Conservation (phyloP, 306 rosid genomes). For the Cotoneaster glaucophyllus region DNA sequence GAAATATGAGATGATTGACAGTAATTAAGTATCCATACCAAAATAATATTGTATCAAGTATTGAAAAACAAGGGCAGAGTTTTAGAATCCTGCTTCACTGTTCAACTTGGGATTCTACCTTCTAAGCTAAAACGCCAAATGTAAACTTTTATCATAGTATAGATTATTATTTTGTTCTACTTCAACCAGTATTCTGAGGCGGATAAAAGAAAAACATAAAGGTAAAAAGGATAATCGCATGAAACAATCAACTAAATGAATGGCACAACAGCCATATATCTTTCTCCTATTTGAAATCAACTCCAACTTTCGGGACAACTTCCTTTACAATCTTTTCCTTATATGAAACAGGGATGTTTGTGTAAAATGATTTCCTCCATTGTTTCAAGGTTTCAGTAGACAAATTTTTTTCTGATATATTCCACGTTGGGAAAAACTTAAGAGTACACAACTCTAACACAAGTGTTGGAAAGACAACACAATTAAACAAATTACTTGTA, state of each 20-base stretch:
- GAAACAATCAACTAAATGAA: background rate
- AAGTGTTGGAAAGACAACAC: too few relatives aligned
- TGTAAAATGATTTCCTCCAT: constrained; percentile 25
- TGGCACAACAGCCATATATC: too few relatives aligned
- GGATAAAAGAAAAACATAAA: too few relatives aligned
- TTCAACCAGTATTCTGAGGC: background rate
- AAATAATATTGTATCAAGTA: too few relatives aligned
- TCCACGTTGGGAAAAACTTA: too few relatives aligned
- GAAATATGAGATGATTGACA: too few relatives aligned
- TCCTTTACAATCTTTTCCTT: constrained; percentile 21
- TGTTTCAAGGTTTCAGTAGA: constrained; percentile 11
- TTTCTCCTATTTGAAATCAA: constrained; percentile 20
- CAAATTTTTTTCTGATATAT: background rate
- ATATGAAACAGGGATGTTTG: constrained; percentile 22
- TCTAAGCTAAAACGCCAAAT: background rate
- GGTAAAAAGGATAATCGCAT: background rate
- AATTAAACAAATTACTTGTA: too few relatives aligned
- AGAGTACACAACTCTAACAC: too few relatives aligned
- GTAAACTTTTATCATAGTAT: background rate
- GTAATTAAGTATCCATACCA: too few relatives aligned
- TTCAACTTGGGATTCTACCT: background rate
- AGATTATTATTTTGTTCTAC: background rate
- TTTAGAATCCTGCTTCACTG: background rate
- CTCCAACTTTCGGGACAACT: constrained; percentile 18
- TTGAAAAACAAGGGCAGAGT: background rate